Conservation (phyloP, 202 grass and related monocot species). For the Eragrostis tef region DNA sequence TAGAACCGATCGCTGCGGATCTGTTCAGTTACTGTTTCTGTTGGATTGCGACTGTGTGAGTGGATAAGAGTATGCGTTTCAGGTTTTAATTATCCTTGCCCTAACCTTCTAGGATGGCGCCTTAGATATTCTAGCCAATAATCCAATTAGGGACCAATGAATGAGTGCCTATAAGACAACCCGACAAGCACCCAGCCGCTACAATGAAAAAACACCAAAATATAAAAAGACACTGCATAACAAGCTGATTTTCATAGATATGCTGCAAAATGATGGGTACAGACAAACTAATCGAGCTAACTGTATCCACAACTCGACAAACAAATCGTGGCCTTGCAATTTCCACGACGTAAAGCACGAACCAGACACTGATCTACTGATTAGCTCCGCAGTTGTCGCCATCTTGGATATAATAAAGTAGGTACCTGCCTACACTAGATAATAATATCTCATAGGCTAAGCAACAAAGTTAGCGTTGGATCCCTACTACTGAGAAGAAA, state of each 20-base stretch:
- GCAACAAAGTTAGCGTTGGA: constrained; percentile 43
- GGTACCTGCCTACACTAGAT: constrained; percentile 46
- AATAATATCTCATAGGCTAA: constrained; percentile 51
- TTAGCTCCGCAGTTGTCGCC: constrained; percentile 53
- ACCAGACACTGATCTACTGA: constrained; percentile 53
- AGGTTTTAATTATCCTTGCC: background rate
- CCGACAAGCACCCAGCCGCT: constrained; percentile 23
- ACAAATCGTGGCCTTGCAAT: constrained; percentile 39
- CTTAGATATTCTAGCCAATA: background rate
- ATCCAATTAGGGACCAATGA: background rate
- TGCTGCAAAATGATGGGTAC: constrained; percentile 48
- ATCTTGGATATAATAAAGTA: constrained; percentile 41
- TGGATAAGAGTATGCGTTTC: constrained; percentile 15
- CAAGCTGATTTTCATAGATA: constrained; percentile 42
- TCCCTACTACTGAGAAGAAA: constrained; percentile 42
- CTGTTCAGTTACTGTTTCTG: constrained; percentile 3
- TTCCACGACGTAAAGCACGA: constrained; percentile 51
- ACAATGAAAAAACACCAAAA: constrained; percentile 13
- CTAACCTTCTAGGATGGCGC: constrained; percentile 6
- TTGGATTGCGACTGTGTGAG: background rate
- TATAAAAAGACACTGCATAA: background rate
- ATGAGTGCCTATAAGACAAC: constrained; percentile 14
- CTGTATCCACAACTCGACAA: constrained; percentile 56
- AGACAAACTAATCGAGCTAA: constrained; percentile 36
- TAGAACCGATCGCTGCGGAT: background rate